Percentiles rank a stretch among this genome's conserved stretches.
These are phyloP conservation scores for Apiospora aurea DNA, from an alignment of 2,329 filamentous ascomycete species.

Conservation along the genomic window DNA sequence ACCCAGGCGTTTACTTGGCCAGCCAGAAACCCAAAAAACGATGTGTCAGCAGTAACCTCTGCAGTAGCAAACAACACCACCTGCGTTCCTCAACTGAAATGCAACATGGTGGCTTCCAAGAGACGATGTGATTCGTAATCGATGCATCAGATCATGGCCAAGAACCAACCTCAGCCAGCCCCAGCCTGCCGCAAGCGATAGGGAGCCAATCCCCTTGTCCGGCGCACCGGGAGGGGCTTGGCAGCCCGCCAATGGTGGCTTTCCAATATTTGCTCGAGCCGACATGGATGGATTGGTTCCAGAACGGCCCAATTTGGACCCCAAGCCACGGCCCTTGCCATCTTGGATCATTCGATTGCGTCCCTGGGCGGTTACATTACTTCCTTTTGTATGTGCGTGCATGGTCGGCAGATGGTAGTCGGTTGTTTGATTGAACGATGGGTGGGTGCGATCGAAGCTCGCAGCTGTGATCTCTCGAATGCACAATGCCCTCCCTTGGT, in stretches of 20 bases:
- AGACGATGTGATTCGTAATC: background rate
- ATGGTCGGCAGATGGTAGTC: background rate
- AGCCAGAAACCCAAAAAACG: background rate
- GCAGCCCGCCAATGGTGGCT: background rate
- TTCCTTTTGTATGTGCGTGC: background rate
- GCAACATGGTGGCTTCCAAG: background rate
- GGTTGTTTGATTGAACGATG: background rate
- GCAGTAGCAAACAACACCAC: background rate
- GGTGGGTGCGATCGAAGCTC: background rate
- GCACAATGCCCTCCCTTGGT: background rate
- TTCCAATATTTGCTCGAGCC: background rate
- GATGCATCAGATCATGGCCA: background rate
- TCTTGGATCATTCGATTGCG: background rate
- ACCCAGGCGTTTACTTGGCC: background rate
- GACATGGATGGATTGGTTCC: conserved; percentile 1
- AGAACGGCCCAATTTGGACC: conserved; percentile 4
- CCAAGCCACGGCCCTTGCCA: background rate
- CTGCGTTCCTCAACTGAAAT: background rate
- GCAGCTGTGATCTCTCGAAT: background rate
- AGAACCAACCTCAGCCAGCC: background rate
- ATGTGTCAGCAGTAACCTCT: background rate
- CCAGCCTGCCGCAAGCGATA: background rate
- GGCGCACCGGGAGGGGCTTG: conserved; percentile 8
- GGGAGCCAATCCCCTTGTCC: background rate
- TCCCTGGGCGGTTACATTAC: background rate